Percentiles rank a stretch among this genome's conserved stretches.
Evolutionary conservation across 768 basidiomycete genomes (phyloP).

Genomic region (Kwoniella dejecticola): DNA sequence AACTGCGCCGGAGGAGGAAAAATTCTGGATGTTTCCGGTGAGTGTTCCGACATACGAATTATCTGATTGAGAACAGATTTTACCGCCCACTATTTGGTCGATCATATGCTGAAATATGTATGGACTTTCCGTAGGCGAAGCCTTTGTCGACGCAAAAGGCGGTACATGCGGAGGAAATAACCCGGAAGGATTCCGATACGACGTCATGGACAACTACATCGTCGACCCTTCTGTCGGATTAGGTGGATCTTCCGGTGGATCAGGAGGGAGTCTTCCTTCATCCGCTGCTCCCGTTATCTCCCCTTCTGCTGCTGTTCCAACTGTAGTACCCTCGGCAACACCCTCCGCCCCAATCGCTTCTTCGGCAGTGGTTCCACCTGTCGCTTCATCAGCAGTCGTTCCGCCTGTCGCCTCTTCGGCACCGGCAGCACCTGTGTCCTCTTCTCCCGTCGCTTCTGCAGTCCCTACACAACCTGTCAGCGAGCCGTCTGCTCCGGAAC

Average conservation of each 20-base stretch:
- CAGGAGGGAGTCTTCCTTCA: not conserved
- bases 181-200: slow-evolving; percentile 23
- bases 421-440: too few species aligned
- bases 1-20: slow-evolving; percentile 12
- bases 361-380: too few species aligned
- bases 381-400: too few species aligned
- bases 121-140: slow-evolving; percentile 15
- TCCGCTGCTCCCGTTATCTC: not conserved
- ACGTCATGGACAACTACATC: slow-evolving; percentile 27
- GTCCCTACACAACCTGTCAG: too few species aligned
- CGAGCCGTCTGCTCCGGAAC: too few species aligned
- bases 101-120: too few species aligned
- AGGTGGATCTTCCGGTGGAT: not conserved
- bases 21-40: slow-evolving; percentile 25
- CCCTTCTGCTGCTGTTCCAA: not conserved
- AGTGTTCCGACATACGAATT: not conserved
- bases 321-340: not conserved
- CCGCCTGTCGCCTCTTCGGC: too few species aligned
- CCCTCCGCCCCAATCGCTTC: too few species aligned
- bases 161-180: slow-evolving; percentile 34
- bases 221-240: slow-evolving; percentile 21
- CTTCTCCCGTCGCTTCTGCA: too few species aligned
- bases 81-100: too few species aligned
- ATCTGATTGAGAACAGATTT: too few species aligned
- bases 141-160: slow-evolving; percentile 29